Evolutionary conservation across 2,329 filamentous ascomycete species (phyloP), one percentile per base, ranked within the genome.

Genomic region (Venturia oleaginea): DNA sequence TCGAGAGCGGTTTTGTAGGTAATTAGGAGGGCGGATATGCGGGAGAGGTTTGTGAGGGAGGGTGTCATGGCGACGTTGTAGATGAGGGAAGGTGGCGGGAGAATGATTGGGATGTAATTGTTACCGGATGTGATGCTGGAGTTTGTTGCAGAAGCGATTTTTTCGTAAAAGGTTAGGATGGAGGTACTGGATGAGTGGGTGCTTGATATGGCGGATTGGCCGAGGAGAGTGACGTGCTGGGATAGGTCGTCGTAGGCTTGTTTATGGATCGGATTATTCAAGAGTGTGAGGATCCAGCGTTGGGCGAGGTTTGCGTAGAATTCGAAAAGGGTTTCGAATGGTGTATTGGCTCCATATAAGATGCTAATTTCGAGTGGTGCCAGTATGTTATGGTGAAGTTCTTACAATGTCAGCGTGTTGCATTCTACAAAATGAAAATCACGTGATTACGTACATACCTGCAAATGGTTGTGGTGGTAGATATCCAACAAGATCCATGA

Each of bases 231-330:
- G 22, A 76, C 70, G 63, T 77, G 75, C 6, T 67, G 48, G 3
- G 67, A 66, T 2, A 76, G 65, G 30, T 69, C 69, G 24, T 68
- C 61, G 11, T 75, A 78, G 73, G 67, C 75, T 70, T 65, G 74
- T 84, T 81, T 72, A 81, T 78, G 68, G 84, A 80, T 69, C 75
- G 68, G 70, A 70, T 63, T 85, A 71, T 54, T 76, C 69, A 66
- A 75, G 71, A 67, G 62, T 75, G 40, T 24, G 24, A 27, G 40
- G 17, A 38, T 73, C 76, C 80, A 83, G 67, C 85, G 82, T 13
- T 80, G 82, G 57, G 93, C 80, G 6, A 95, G 77, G 13, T 76
- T 74, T 1, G 83, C 86, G 74, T 93, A 94, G 67, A 91, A 86
- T 1, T 74, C 74, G 2, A 94, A 79, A 2, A 95, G 76, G 2